Conservation (phyloP, 2,329 filamentous ascomycete genomes). For the Clonostachys rhizophaga region DNA sequence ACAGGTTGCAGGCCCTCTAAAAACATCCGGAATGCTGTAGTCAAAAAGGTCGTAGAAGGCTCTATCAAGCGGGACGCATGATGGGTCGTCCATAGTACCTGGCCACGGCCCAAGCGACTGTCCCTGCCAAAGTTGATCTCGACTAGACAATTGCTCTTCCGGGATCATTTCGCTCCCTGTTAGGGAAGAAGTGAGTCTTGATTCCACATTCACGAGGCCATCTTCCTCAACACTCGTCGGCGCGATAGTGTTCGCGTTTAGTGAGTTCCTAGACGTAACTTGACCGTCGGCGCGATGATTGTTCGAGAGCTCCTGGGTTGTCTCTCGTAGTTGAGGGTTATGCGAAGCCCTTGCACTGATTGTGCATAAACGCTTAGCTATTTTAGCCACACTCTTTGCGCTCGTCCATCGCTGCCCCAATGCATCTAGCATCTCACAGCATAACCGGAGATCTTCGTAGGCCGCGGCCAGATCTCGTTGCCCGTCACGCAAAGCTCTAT, state of each 20-base stretch:
- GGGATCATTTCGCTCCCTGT: neutral
- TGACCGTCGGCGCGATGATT: neutral
- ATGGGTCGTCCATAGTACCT: neutral
- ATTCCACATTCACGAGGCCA: neutral
- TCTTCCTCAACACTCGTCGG: neutral
- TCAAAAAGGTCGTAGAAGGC: slow-evolving; percentile 10
- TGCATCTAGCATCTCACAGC: slow-evolving; percentile 4
- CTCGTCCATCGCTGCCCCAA: slow-evolving; percentile 7
- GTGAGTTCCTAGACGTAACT: neutral
- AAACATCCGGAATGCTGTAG: slow-evolving; percentile 8
- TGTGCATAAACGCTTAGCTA: slow-evolving; percentile 3
- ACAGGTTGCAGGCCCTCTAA: neutral
- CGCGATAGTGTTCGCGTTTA: neutral
- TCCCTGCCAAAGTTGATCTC: neutral
- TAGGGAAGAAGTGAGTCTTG: neutral
- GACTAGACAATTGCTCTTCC: neutral
- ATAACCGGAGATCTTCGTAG: slow-evolving; percentile 4
- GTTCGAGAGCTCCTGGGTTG: neutral
- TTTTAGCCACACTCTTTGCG: slow-evolving; percentile 5
- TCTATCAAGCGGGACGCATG: slow-evolving; percentile 3
- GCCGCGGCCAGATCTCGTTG: slow-evolving; percentile 2
- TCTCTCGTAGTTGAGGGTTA: neutral
- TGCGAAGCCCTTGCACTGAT: no score
- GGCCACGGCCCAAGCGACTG: no score
- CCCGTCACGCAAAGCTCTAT: slow-evolving; percentile 8